A percentile compares a stretch with the other conserved stretches of the same genome.
phyloP scores from a whole-genome alignment of 306 rosid genomes.

The Trichosanthes cucumerina region DNA sequence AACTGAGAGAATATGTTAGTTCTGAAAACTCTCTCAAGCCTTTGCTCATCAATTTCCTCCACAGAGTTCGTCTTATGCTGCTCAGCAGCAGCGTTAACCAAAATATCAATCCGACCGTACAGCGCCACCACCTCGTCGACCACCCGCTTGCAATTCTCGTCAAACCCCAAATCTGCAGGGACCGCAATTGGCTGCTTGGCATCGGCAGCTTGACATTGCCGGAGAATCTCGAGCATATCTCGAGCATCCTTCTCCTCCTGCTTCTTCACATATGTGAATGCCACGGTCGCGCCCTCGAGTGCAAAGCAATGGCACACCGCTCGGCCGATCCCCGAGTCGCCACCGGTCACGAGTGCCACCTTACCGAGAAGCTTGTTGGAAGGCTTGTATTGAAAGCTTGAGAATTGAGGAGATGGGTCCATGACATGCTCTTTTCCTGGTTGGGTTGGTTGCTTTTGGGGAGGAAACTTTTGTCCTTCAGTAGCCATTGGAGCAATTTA shows the following conservation, averaged over 20 bases:
- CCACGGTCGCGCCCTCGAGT: conserved; percentile 45
- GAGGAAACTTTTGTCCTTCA: conserved; percentile 28
- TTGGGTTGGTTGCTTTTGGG: conserved; percentile 38
- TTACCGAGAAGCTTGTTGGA: conserved; percentile 51
- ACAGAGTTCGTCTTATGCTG: conserved; percentile 18
- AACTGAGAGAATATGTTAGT: conserved; percentile 51
- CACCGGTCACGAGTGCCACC: conserved; percentile 60
- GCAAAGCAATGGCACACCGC: conserved; percentile 33
- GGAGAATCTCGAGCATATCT: conserved; percentile 27
- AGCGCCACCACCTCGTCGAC: conserved; percentile 26
- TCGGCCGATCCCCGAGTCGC: conserved; percentile 56
- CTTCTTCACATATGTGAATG: conserved; percentile 47
- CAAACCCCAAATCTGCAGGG: conserved; percentile 32
- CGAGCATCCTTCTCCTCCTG: conserved; percentile 42
- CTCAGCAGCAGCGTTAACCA: conserved; percentile 50
- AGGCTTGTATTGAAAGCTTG: conserved; percentile 27
- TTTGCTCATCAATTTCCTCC: conserved; percentile 30
- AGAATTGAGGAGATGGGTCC: conserved; percentile 39
- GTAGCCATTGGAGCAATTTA: conserved; percentile 16
- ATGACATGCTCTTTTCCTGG: conserved; percentile 49
- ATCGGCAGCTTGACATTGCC: conserved; percentile 20
- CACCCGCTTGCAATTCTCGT: conserved; percentile 35
- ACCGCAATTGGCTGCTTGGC: conserved; percentile 45
- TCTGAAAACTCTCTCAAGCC: conserved; percentile 35
- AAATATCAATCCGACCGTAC: conserved; percentile 40